These are phyloP conservation scores for Phytophthora kernoviae DNA, from an alignment of 352 stramenopile genomes.

Conservation along the genomic window DNA sequence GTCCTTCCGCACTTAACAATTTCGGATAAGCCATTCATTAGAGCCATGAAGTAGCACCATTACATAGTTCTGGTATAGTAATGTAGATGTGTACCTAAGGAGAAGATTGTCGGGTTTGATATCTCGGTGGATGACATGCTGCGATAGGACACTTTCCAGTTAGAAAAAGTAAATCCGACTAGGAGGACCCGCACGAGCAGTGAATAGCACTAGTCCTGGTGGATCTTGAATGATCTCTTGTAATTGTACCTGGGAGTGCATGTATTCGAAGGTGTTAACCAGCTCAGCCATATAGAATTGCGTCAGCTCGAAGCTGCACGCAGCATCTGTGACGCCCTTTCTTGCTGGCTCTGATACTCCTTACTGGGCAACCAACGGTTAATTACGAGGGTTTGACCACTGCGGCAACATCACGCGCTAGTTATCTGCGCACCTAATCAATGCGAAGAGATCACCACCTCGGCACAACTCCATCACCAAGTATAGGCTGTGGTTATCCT, in stretches of 20 bases:
- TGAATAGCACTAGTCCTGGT: neutral
- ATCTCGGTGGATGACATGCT: slow-evolving; percentile 96
- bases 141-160: slow-evolving; percentile 17
- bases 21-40: neutral
- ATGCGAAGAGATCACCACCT: slow-evolving; percentile 76
- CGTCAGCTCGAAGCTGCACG: slow-evolving; percentile 78
- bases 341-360: slow-evolving; percentile 60
- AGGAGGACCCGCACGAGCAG: neutral
- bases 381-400: slow-evolving; percentile 2
- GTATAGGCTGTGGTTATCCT: slow-evolving; percentile 90
- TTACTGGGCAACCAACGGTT: slow-evolving; percentile 29
- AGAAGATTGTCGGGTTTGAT: slow-evolving; percentile 94
- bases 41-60: neutral
- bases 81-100: slow-evolving; percentile 49
- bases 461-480: slow-evolving; percentile 88
- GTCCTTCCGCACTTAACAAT: slow-evolving; percentile 56
- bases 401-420: neutral
- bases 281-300: slow-evolving; percentile 95
- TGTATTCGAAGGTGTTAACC: slow-evolving; percentile 92
- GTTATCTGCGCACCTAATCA: slow-evolving; percentile 68
- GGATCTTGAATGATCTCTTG: neutral
- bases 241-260: slow-evolving; percentile 86
- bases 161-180: neutral
- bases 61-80: neutral
- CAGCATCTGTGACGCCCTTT: slow-evolving; percentile 60